Evolutionary conservation across 176 grass and related monocot species (phyloP).

Genomic region (Aegilops sharonensis): DNA sequence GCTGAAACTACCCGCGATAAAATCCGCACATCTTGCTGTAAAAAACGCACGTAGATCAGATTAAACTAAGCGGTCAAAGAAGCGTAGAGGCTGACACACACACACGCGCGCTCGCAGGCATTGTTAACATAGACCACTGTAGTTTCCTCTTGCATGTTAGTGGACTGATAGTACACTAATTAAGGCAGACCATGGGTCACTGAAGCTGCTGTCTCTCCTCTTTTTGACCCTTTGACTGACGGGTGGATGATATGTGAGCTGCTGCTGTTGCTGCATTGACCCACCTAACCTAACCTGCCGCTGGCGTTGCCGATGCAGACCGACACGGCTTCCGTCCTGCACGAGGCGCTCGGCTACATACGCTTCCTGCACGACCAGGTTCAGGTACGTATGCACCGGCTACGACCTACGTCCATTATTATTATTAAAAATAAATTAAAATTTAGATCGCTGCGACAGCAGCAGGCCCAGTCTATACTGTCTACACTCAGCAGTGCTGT

Average conservation of each 20-base stretch:
- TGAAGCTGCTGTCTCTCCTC: neutral
- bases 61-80: neutral
- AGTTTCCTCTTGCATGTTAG: neutral
- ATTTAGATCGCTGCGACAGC: neutral
- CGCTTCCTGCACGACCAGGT: slow-evolving; percentile 95
- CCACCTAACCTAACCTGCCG: neutral
- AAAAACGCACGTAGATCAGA: slow-evolving; percentile 5
- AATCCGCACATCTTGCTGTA: neutral
- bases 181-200: neutral
- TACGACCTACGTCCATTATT: neutral
- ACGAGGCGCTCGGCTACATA: slow-evolving; percentile 97
- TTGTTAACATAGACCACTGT: neutral
- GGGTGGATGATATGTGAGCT: slow-evolving; percentile 6
- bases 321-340: slow-evolving; percentile 91
- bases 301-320: slow-evolving; percentile 44
- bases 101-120: no score
- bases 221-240: slow-evolving; percentile 49
- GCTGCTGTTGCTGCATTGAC: slow-evolving; percentile 6
- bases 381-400: slow-evolving; percentile 41
- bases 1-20: neutral
- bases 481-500: neutral
- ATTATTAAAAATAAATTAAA: no score
- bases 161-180: neutral
- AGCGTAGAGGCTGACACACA: neutral
- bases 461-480: no score